phyloP scores from a whole-genome alignment of 345 rosid genomes.

The Eucalyptus polyanthemos region DNA sequence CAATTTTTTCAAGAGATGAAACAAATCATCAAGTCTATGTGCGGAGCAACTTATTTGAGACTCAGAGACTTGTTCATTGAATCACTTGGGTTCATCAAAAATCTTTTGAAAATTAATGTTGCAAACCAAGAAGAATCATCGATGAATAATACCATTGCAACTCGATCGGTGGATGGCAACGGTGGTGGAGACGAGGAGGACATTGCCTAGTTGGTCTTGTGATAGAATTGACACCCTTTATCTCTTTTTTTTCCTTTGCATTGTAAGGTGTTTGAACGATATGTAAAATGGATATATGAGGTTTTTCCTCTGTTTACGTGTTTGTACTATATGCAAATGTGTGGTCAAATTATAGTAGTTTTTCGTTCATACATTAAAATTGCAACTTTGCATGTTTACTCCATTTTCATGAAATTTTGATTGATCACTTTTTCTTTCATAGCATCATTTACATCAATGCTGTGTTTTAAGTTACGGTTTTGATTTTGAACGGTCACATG shows the following conservation, averaged over 20 bases:
- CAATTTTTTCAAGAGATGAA: not conserved
- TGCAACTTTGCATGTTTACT: not conserved
- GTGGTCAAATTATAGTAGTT: no score
- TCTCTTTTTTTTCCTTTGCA: not conserved
- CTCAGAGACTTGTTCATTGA: not conserved
- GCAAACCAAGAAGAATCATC: not conserved
- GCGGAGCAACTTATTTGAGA: not conserved
- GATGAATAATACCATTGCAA: not conserved
- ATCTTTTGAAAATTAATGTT: not conserved
- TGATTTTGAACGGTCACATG: not conserved
- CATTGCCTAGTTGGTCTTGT: not conserved
- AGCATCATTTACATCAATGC: not conserved
- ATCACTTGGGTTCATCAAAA: not conserved
- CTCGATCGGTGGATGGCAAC: accelerated
- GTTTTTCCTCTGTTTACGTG: no score
- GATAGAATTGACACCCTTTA: not conserved
- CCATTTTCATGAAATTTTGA: not conserved
- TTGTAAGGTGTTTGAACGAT: not conserved
- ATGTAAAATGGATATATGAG: no score
- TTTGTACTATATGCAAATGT: no score
- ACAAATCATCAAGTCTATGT: not conserved
- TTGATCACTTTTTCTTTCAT: not conserved
- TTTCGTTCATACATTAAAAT: no score
- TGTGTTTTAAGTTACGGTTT: not conserved
- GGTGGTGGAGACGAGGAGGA: not conserved